Evolutionary conservation across 1,284 basidiomycete genomes (phyloP).

Genomic region (Lentinula novae-zelandiae): DNA sequence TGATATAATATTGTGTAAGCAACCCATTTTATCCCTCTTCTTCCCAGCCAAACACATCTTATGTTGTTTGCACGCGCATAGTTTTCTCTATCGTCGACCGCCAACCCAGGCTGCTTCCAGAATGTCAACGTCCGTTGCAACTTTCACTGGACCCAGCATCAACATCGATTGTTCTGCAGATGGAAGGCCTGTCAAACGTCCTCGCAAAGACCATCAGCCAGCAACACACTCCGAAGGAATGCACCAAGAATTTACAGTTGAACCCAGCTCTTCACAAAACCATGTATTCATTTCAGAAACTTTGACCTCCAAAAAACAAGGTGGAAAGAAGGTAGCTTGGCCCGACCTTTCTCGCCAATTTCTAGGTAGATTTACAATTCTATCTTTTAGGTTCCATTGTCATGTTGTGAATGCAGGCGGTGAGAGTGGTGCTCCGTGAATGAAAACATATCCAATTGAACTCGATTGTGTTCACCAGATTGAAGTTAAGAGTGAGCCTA

Average conservation of each 20-base stretch:
- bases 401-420: slow-evolving; percentile 61
- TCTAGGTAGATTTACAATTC: background rate
- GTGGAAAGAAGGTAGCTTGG: slow-evolving; percentile 33
- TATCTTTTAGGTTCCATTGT: slow-evolving; percentile 36
- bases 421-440: slow-evolving; percentile 19
- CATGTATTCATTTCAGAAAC: slow-evolving; percentile 40
- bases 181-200: slow-evolving; percentile 14
- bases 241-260: background rate
- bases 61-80: slow-evolving; percentile 4
- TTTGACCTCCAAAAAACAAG: slow-evolving; percentile 30
- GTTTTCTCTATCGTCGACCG: background rate
- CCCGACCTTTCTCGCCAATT: background rate
- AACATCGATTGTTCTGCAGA: background rate
- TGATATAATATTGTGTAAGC: slow-evolving; percentile 9
- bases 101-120: background rate
- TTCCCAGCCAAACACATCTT: slow-evolving; percentile 10
- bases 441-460: background rate
- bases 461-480: slow-evolving; percentile 24
- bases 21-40: slow-evolving; percentile 9
- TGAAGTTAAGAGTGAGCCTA: slow-evolving; percentile 43
- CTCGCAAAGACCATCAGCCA: slow-evolving; percentile 9
- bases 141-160: background rate
- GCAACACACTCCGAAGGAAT: background rate
- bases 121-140: slow-evolving; percentile 12
- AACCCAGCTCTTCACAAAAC: slow-evolving; percentile 25